Base-by-base conservation (phyloP, 352 stramenopile genomes). In the Phytophthora vignae region DNA sequence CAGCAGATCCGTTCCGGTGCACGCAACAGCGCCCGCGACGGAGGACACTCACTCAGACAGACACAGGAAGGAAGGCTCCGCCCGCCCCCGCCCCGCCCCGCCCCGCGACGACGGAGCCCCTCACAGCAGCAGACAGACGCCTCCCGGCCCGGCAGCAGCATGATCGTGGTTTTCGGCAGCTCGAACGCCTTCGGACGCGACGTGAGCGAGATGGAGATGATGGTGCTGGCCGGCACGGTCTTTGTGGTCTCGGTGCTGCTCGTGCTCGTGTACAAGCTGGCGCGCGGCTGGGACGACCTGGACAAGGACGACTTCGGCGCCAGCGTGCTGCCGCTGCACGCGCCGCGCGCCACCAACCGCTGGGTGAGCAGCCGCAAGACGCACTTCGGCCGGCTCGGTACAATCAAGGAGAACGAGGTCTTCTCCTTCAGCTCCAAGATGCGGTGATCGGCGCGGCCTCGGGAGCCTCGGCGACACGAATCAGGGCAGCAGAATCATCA, bases 191-290 rank as follows among this genome's bases (percentile, higher is more conserved):
- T 93, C 60, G 85, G 85, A 27, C 84, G 75, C 60, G 85, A 91
- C 73, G 71, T 93, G 60, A 88, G 76, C 76, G 85, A 93, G 67
- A 77, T 68, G 48, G 84, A 93, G 67, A 90, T 90, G 82, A 79
- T 91, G 70, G 60, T 91, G 55, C 74, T 93, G 49, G 71, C 83
- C 3, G 81, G 80, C 9, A 93, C 85, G 6, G 81, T 93, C 40
- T 93, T 93, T 59, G 82, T 93, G 52, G 77, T 91, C 19, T 93
- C 85, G 21, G 77, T 93, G 75, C 73, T 93, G 22, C 76, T 93
- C 33, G 85, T 87, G 62, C 68, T 93, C 29, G 84, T 93, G 31
- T 93, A 90, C 79, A 93, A 93, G 71, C 74, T 91, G 44, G 82
- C 85, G 54, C 85, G 84, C 61, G 85, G 82, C 8, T 93, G 82